Base-by-base conservation (phyloP, 345 rosid genomes). In the Pugionium dolabratum region DNA sequence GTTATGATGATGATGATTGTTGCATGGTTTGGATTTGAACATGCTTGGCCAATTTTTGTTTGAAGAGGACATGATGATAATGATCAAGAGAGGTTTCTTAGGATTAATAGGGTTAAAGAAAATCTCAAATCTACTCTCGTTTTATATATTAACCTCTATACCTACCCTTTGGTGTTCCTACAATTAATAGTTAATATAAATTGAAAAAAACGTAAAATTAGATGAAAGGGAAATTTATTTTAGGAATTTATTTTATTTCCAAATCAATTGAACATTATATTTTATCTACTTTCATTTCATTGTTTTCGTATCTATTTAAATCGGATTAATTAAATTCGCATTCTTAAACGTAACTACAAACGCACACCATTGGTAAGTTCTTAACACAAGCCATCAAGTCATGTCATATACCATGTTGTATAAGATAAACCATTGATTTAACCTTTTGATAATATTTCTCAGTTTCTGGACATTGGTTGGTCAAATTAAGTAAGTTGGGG, bases 41-140 rank as follows among this genome's bases (percentile, higher is more conserved):
- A 88, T 77, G 75, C 96, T 93, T 54, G 98, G 94, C 98, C 98
- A 93, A 80, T 93, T 91, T 71, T 86, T 88, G 81, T 93, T 90
- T 66, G 98, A 86, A 61, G 97, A 86, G 67, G 97, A 90, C 98
- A 93, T 90, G 79, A 63, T 65, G 76, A 52, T 43, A 63, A 47
- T 28, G 2, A 51, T 46, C 35, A 1, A 28, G 35, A 40, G 8
- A 39, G 2, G 1, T 2, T 31, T 45, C 18, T 29, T 58, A 41
- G 32, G 62, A 31, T 46, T 61, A 41, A 49, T 30, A 36, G 67
- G 64, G 50, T 42, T 76, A 62, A 66, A 78, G 59, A 36, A 44
- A 58, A 66, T 1, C 33, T 11, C 55, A 36, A 49, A 7, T 6
- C 45, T 52, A 30, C 44, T 68, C 86, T 69, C 81, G 57, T 78